Conservation (phyloP, 192 early-diverging fungal species). For the Umbelopsis sp. region DNA sequence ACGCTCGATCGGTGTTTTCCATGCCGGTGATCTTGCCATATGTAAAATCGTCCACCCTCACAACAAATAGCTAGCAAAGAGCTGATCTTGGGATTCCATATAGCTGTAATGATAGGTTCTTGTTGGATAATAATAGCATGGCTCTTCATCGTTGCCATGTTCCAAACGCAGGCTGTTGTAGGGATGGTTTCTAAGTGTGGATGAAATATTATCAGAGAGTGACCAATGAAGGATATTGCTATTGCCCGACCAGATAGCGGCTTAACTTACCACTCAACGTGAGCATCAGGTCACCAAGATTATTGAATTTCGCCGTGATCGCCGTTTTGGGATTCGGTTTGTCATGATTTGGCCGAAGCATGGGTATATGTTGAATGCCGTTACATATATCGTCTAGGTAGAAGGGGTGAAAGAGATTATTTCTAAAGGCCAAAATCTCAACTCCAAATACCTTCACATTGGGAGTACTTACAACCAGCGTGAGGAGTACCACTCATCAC, state of each 20-base stretch:
- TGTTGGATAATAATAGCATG: constrained; percentile 62
- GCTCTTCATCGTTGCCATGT: constrained; percentile 46
- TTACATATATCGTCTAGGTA: background rate
- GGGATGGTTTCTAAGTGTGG: constrained; percentile 84
- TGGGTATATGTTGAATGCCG: constrained; percentile 35
- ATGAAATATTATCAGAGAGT: too few species aligned
- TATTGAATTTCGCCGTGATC: constrained; percentile 45
- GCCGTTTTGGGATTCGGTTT: constrained; percentile 77
- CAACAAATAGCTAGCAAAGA: constrained; percentile 59
- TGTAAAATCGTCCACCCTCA: constrained; percentile 60
- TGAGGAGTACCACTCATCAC: constrained; percentile 7
- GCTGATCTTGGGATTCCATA: constrained; percentile 66
- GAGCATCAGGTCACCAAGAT: constrained; percentile 63
- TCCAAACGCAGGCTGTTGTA: constrained; percentile 77
- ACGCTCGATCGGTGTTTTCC: constrained; percentile 15
- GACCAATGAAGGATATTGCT: too few species aligned
- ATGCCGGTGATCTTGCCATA: constrained; percentile 46
- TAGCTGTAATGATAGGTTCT: constrained; percentile 51
- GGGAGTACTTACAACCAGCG: background rate
- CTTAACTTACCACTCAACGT: constrained; percentile 59
- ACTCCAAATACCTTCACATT: background rate
- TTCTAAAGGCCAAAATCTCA: too few species aligned
- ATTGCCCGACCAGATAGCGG: too few species aligned
- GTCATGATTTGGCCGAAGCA: constrained; percentile 60
- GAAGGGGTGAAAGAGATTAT: background rate